A percentile compares a stretch with the other conserved stretches of the same genome.
Evolutionary conservation across 306 rosid species (phyloP).

Genomic region (Vigna unguiculata): DNA sequence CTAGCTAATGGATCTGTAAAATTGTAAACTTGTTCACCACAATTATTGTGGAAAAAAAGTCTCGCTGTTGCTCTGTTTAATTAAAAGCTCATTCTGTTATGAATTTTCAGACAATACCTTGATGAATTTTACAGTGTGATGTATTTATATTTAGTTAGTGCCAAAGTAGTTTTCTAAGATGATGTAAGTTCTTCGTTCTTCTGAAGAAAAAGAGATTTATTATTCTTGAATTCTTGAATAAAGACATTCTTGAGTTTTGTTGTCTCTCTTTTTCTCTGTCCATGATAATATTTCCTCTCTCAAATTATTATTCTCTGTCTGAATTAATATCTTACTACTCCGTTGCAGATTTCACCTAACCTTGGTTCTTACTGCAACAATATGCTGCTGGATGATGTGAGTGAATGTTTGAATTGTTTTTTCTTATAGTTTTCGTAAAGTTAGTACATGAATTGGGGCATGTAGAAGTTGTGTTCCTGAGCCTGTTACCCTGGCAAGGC

Average conservation of each 20-base stretch:
- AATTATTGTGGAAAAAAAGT: background rate
- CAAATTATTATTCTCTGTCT: background rate
- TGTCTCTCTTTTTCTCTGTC: background rate
- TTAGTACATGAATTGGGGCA: slow-evolving; percentile 18
- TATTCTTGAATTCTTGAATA: slow-evolving; percentile 32
- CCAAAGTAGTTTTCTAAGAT: background rate
- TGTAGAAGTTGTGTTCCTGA: background rate
- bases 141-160: background rate
- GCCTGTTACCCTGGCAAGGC: background rate
- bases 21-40: background rate
- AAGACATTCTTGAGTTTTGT: slow-evolving; percentile 25
- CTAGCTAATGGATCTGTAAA: background rate
- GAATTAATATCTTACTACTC: slow-evolving; percentile 37
- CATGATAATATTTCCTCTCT: background rate
- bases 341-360: slow-evolving; percentile 81
- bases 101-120: slow-evolving; percentile 6
- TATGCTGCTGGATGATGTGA: slow-evolving; percentile 98
- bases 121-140: background rate
- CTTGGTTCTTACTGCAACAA: slow-evolving; percentile 80
- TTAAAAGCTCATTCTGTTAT: background rate
- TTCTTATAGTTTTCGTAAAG: slow-evolving; percentile 22
- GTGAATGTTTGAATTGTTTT: slow-evolving; percentile 41
- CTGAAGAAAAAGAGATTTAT: background rate
- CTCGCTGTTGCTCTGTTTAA: background rate
- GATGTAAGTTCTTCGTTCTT: background rate